Evolutionary conservation across 129 eudicot genomes (phyloP).

Genomic region (Dittrichia graveolens): DNA sequence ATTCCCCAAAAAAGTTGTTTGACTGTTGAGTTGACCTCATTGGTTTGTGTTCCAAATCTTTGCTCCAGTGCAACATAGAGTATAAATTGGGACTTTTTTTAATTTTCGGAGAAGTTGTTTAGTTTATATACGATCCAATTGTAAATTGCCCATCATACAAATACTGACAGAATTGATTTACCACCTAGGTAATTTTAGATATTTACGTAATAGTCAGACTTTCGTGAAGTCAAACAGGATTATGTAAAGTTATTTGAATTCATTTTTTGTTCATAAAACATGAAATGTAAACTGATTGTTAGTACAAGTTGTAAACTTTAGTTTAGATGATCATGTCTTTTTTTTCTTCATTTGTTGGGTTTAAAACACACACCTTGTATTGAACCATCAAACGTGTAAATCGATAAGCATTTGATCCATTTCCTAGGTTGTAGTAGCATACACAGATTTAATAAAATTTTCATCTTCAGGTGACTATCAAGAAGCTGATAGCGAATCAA

Average conservation of each 20-base stretch:
- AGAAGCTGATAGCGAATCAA: constrained; percentile 34
- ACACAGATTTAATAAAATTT: neutral
- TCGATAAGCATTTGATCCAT: too few species aligned
- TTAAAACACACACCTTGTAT: too few species aligned
- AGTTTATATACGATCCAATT: neutral
- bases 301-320: neutral
- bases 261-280: neutral
- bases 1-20: neutral
- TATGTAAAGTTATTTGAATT: neutral
- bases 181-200: too few species aligned
- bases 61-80: constrained; percentile 1
- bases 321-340: too few species aligned
- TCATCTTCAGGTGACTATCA: constrained; percentile 25
- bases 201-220: too few species aligned
- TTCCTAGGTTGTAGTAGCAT: neutral
- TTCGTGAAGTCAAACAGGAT: too few species aligned
- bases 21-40: constrained; percentile 13
- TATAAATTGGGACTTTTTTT: neutral
- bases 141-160: too few species aligned
- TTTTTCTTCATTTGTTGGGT: too few species aligned
- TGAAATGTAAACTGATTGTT: neutral
- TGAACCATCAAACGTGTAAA: too few species aligned
- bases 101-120: neutral
- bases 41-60: too few species aligned
- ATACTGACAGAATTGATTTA: too few species aligned